Evolutionary conservation across 495 filamentous ascomycete species (phyloP), one percentile per base, ranked within the genome.

Genomic region (Trichoderma reesei): DNA sequence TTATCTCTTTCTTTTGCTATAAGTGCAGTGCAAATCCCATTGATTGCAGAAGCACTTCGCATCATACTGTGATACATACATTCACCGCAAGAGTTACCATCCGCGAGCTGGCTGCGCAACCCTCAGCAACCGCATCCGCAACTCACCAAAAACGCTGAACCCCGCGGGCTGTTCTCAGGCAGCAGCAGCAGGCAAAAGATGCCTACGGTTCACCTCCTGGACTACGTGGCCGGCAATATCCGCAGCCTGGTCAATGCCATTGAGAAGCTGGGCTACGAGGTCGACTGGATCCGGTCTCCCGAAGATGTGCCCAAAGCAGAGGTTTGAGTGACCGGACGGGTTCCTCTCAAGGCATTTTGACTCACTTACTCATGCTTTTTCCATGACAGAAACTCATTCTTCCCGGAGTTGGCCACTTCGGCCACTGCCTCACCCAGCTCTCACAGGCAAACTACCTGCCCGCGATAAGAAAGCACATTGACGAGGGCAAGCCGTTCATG

Each of bases 241-340:
- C 88, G 94, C 61, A 96, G 91, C 59, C 82, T 98, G 68, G 92
- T 91, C 72, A 98, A 98, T 78, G 94, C 94, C 67, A 95, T 98
- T 71, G 93, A 98, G 73, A 91, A 90, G 75, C 78, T 91, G 63
- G 94, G 95, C 64, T 98, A 92, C 73, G 84, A 86, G 63, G 91
- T 98, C 14, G 90, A 94, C 79, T 98, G 93, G 94, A 81, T 98
- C 67, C 89, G 82, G 64, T 83, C 82, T 11, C 95, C 95, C 13
- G 83, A 86, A 41, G 92, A 98, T 71, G 83, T 98, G 56, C 79
- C 82, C 62, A 83, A 87, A 70, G 94, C 92, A 54, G 90, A 96
- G 75, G 92, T 96, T 77, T 67, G 80, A 68, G 60, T 9, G 14
- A 26, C 10, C 26, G 26, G 26, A 26, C 26, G 26, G 11, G 10